Evolutionary conservation across 1,139 yeast species (phyloP), one percentile per base, ranked within the genome.

Genomic region (Blastobotrys illinoisensis): DNA sequence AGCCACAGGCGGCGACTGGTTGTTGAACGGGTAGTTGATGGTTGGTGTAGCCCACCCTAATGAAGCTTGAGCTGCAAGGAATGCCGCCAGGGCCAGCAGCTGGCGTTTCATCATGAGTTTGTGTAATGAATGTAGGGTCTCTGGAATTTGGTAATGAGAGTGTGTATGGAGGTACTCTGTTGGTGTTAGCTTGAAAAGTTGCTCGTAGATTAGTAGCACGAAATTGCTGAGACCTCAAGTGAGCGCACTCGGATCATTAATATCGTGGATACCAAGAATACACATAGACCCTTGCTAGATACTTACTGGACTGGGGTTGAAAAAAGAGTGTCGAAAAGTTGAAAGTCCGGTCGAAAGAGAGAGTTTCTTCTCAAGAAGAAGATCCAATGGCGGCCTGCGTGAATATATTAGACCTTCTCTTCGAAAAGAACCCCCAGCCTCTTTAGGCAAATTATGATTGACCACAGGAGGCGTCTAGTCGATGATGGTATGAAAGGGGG

Each of bases 1-100:
- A 3, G 96, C 97, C 11, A 93, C 88, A 43, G 90, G 86, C 16
- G 98, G 98, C 44, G 83, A 77, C 71, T 93, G 99, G 66, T 84
- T 83, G 60, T 79, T 73, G 65, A 93, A 80, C 6, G 97, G 95
- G 74, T 86, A 91, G 47, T 91, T 90, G 56, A 82, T 78, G 59
- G 80, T 79, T 1, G 84, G 84, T 11, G 52, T 36, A 4, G 49
- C 52, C 26, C 21, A 45, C n/a, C 20, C 28, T 9, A 46, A 19
- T 7, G 45, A 19, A 9, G 49, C 45, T n/a, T 46, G 46, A 13
- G 43, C 20, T 14, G 47, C 47, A 9, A 47, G 20, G 16, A 47
- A 32, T n/a, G 40, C 40, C 40, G 40, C 16, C 40, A 32, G 26
- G 24, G 46, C 23, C 26, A 44, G 24, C 24, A 44, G 24, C 46